Conservation (phyloP, 2,329 filamentous ascomycete species). For the Colletotrichum orchidophilum region DNA sequence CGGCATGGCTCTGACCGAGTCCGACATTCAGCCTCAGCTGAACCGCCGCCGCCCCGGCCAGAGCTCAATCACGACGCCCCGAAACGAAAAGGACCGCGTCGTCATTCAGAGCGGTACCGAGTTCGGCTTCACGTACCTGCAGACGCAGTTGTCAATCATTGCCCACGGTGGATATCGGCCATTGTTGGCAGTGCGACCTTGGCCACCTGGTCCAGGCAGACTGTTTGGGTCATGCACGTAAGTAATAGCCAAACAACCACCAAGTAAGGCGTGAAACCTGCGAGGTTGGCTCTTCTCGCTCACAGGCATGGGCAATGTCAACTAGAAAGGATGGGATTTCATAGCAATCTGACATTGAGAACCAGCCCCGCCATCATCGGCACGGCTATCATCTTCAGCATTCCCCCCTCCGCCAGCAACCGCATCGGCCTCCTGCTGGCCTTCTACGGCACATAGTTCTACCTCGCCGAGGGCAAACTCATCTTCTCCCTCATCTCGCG, state of each 20-base stretch:
- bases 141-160: constrained; percentile 58
- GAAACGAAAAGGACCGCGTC: constrained; percentile 91
- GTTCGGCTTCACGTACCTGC: constrained; percentile 67
- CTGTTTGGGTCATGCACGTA: constrained; percentile 53
- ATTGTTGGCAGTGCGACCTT: constrained; percentile 53
- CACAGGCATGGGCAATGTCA: constrained; percentile 39
- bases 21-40: constrained; percentile 94
- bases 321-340: no score
- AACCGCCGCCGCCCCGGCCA: constrained; percentile 90
- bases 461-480: constrained; percentile 54
- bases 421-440: constrained; percentile 48
- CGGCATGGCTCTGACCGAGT: constrained; percentile 84
- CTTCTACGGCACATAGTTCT: constrained; percentile 57
- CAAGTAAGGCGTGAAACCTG: no score
- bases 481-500: constrained; percentile 75
- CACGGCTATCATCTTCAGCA: constrained; percentile 50
- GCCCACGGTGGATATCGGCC: constrained; percentile 59
- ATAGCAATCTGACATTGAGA: neutral
- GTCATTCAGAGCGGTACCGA: constrained; percentile 92
- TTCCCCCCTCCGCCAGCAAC: constrained; percentile 41
- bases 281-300: constrained; percentile 71
- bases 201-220: constrained; percentile 61
- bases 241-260: constrained; percentile 47
- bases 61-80: constrained; percentile 87
- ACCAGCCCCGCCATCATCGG: constrained; percentile 40